Evolutionary conservation across 1,284 basidiomycete genomes (phyloP), one percentile per base, ranked within the genome.

Genomic region (Serendipita sp.): DNA sequence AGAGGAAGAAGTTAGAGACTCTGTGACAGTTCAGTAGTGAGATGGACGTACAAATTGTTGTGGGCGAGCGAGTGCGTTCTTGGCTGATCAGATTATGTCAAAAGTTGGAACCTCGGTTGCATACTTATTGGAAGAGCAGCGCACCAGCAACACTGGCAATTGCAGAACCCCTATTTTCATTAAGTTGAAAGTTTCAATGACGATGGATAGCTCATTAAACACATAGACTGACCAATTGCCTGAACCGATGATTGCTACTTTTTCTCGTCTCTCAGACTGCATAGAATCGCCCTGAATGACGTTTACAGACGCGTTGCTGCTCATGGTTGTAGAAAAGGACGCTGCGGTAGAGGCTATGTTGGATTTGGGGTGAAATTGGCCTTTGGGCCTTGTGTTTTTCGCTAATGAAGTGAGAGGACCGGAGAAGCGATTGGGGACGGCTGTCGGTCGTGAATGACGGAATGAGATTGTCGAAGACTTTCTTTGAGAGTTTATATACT

Each of bases 231-330:
- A 60, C 62, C 32, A 64, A 43, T 66, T 66, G 26, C 75, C 74
- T 1, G 73, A 74, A 32, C 81, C 81, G 63, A 83, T 77, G 65
- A 82, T 75, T 26, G 78, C 79, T 22, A 83, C 75, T 65, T 74
- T 75, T 71, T 80, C 69, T 77, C 78, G 61, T 74, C 71, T 62
- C 64, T 66, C 41, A 22, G 17, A 12, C 50, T 42, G 10, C 4
- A 15, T 66, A 17, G 12, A 15, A 17, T 65, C 47, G 22, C 42
- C 42, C 1, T 44, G 17, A 8, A 49, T n/a, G 5, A 5, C 47
- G 29, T 49, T 49, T 22, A 30, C 17, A 49, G 15, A 17, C 17
- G 47, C 29, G 29, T 58, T 8, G 2, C 10, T 58, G 53, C 32
- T 58, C 26, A 58, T 30, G 1, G 53, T 58, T 38, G 35, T 38